A percentile compares a stretch with the other conserved stretches of the same genome.
Evolutionary conservation across 2,329 filamentous ascomycete genomes (phyloP).

Genomic region (Dothiorella sarmentorum): DNA sequence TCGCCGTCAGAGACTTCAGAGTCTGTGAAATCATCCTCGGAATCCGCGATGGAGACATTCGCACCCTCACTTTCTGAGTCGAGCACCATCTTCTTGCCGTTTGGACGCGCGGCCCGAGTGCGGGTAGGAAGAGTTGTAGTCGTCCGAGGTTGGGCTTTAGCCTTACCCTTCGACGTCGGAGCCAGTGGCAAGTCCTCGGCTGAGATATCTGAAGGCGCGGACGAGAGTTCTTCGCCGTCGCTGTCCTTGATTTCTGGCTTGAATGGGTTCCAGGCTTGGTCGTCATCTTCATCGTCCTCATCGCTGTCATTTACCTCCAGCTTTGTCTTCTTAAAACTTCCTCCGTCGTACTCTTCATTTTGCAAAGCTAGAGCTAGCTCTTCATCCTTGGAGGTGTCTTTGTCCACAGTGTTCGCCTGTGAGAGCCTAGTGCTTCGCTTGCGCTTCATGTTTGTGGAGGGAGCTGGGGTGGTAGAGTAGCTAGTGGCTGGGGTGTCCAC

Average conservation of each 20-base stretch:
- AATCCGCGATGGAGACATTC: not conserved
- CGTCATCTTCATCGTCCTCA: constrained; percentile 30
- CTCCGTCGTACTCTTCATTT: constrained; percentile 49
- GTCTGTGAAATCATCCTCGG: constrained; percentile 16
- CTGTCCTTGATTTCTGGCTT: constrained; percentile 20
- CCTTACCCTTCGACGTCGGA: constrained; percentile 8
- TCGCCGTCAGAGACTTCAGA: not conserved
- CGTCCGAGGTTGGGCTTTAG: constrained; percentile 7
- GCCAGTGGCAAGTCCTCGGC: constrained; percentile 10
- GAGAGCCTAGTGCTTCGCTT: constrained; percentile 27
- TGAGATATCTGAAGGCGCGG: not conserved
- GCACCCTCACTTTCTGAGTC: constrained; percentile 18
- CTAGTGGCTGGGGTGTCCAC: constrained; percentile 64
- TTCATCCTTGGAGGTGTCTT: constrained; percentile 44
- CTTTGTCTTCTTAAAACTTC: constrained; percentile 38
- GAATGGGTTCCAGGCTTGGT: constrained; percentile 19
- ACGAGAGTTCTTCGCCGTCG: constrained; percentile 7
- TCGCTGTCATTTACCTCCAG: constrained; percentile 15
- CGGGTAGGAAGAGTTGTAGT: not conserved
- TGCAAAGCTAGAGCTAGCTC: constrained; percentile 57
- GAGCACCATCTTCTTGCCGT: not conserved
- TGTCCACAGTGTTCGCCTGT: constrained; percentile 19
- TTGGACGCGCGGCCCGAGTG: constrained; percentile 18
- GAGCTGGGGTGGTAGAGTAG: constrained; percentile 52
- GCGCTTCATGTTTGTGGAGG: constrained; percentile 31